Base-by-base conservation (phyloP, 805 yeast species). In the Nakazawaea sp. region DNA sequence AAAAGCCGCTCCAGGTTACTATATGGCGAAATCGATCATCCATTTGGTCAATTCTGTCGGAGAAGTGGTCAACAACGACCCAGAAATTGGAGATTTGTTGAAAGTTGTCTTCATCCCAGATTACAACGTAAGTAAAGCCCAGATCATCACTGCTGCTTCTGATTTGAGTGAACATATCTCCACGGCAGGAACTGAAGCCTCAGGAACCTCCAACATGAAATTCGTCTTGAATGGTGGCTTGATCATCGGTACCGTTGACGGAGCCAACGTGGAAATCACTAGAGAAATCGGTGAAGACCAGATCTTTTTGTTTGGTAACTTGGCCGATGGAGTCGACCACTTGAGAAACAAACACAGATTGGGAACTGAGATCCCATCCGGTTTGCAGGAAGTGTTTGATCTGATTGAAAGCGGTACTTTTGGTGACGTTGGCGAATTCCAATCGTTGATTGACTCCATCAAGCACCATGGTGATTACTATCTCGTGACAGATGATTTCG, bases 1-100 rank as follows among this genome's bases (percentile, higher is more conserved):
- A 55, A 88, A 89, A 62, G 83, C 94, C 42, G 97, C 97, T 9
- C 97, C 97, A n/a, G 97, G 97, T 46, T 88, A 88, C 59, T 88
- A 85, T 64, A 85, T 88, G 78, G 97, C 97, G 42, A 88, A 88
- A 62, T 74, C 83, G 41, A 84, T 88, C 52, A 89, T 88, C 56
- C 86, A 87, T 59, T 70, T 88, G 58, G 74, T 88, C 53, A 88
- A 84, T 58, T 62, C 83, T 37, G 96, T 87, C 27, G 80, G 84
- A 23, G 78, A 75, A 5, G 90, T 86, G 34, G 77, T 88, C 45
- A 88, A 88, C 61, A 70, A 70, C 43, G 97, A 88, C 55, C 60
- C 70, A 1, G 89, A 81, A 20, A 70, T 86, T 52, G 84, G 72
- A 26, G 82, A 81, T 48, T 66, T 82, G 51, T 72, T 88, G 52